Evolutionary conservation across 305 asterid species (phyloP), one percentile per base, ranked within the genome.

Genomic region (Striga hermonthica): DNA sequence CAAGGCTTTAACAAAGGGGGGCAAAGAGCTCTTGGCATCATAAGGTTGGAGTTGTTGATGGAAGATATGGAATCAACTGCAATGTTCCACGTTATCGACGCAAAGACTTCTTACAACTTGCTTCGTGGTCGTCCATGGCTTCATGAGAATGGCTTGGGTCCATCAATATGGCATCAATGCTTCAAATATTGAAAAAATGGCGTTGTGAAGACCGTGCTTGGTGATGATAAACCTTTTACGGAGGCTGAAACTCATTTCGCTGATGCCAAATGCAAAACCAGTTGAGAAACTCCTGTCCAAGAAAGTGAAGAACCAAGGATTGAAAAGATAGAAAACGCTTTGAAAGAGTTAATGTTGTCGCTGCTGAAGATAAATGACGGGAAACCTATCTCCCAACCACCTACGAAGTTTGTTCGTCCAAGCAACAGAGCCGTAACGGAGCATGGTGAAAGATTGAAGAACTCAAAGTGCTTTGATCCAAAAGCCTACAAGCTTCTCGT

Each of bases 161-260:
- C 38, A 1, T 54, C 12, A 3, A 8, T 37, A 15, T 54, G 59
- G 36, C 59, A 28, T 15, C 12, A 54, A 54, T 54, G 59, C 1
- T 54, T 54, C 59, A 54, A 54, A 6, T 54, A 54, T 54, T 54
- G 4, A 9, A 7, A 34, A 54, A 34, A 54, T 5, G n/a, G 59
- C 3, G 59, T 28, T 1, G 37, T 54, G 3, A 54, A 8, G 9
- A 53, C 5, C 4, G 38, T 16, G 9, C 59, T 54, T 9, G 37
- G 12, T 6, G 59, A 54, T 54, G 12, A 16, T 6, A 54, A 28
- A 54, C 59, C 38, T 9, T 54, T 54, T n/a, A 54, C 59, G 0
- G 12, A 54, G 12, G n/a, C 38, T 4, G 38, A 54, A 4, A 3
- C 59, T 3, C 11, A 54, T 9, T 28, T 54, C 28, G 59, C 37